Evolutionary conservation across 2,329 filamentous ascomycete genomes (phyloP).

Genomic region (Fusarium sp.): DNA sequence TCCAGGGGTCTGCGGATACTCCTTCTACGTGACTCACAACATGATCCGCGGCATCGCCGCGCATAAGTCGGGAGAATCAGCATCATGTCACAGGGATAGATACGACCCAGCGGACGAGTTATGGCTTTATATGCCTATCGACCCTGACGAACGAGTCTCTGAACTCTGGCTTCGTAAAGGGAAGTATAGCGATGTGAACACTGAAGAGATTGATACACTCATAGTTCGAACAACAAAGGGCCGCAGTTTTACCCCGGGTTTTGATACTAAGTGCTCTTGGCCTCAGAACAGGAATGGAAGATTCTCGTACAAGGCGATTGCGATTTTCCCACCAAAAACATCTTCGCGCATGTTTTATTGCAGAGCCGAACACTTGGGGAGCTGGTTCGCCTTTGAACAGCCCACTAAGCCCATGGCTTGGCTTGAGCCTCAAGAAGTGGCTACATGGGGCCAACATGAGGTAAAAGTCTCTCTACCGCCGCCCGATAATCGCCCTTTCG

Average conservation of each 20-base stretch:
- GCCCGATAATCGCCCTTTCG: rapidly evolving
- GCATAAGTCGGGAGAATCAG: not conserved
- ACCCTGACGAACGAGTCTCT: not conserved
- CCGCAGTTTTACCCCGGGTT: not conserved
- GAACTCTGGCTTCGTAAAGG: not conserved
- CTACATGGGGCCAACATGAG: not conserved
- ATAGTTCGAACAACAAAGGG: not conserved
- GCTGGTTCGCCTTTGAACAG: not conserved
- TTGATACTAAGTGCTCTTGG: rapidly evolving
- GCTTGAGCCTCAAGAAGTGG: rapidly evolving
- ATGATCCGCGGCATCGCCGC: not conserved
- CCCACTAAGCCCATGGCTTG: rapidly evolving
- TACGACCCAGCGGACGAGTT: rapidly evolving
- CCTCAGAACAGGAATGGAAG: rapidly evolving
- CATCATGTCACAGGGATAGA: rapidly evolving
- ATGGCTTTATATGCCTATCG: not conserved
- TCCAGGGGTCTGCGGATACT: not conserved
- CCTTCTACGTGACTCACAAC: rapidly evolving
- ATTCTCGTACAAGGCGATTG: not conserved
- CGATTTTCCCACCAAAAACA: not conserved
- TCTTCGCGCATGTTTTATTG: not conserved
- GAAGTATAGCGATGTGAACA: rapidly evolving
- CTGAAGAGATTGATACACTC: not conserved
- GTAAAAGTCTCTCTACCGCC: not conserved
- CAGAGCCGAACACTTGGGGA: rapidly evolving